phyloP scores from a whole-genome alignment of 257 asterid genomes.

The Solanum gracilifrons region DNA sequence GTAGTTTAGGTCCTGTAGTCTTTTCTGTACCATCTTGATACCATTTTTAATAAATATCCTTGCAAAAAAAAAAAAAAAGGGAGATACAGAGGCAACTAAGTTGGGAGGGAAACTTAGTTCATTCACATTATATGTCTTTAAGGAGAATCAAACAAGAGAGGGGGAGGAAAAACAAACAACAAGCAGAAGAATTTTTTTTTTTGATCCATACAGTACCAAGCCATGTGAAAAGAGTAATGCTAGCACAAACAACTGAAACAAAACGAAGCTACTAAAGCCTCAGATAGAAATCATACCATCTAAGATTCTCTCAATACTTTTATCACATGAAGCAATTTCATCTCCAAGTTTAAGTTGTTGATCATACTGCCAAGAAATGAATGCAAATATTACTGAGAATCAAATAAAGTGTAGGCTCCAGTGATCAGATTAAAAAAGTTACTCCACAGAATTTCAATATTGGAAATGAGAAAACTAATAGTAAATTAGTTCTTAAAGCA shows the following conservation, averaged over 20 bases:
- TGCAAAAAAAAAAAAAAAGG: background rate
- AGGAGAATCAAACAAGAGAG: background rate
- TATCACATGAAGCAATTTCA: slow-evolving; percentile 10
- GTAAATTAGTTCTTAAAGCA: background rate
- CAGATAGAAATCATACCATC: slow-evolving; percentile 19
- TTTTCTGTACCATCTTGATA: background rate
- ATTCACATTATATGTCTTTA: background rate
- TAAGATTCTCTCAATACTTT: slow-evolving; percentile 11
- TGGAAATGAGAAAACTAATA: background rate
- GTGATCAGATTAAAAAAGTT: background rate
- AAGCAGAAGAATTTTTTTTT: background rate
- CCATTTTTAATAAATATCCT: background rate
- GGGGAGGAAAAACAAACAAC: background rate
- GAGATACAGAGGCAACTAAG: background rate
- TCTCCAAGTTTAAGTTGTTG: slow-evolving; percentile 4
- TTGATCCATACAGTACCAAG: background rate
- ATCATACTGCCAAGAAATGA: slow-evolving; percentile 9
- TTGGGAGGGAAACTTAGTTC: background rate
- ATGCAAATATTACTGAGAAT: background rate
- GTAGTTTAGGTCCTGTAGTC: background rate
- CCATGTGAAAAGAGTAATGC: background rate
- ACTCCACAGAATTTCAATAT: background rate
- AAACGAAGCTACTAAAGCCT: background rate
- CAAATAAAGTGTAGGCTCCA: background rate
- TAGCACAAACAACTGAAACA: background rate